phyloP scores from a whole-genome alignment of 441 rosid genomes.

The Isatis lusitanica region DNA sequence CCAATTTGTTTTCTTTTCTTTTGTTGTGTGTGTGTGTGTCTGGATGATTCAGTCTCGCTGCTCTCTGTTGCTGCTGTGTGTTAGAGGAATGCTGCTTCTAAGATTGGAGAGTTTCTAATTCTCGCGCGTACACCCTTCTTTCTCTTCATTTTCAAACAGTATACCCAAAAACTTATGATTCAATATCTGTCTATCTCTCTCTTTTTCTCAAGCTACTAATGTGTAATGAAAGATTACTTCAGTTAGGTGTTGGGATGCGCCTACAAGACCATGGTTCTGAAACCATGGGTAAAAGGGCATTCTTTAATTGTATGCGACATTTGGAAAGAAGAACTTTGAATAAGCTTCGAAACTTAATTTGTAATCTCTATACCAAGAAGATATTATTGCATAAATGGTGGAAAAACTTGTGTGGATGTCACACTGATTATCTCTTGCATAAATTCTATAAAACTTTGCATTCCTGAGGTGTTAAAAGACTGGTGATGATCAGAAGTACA shows the following conservation, averaged over 20 bases:
- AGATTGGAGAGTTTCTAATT: not conserved
- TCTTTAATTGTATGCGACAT: not conserved
- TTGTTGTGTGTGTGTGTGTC: not conserved
- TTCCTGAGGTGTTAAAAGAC: not conserved
- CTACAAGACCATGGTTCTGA: not conserved
- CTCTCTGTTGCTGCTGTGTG: conserved; percentile 73
- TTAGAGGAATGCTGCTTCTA: conserved; percentile 73
- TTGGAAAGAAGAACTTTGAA: not conserved
- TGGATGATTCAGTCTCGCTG: conserved; percentile 49
- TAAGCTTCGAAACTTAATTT: too few relatives aligned
- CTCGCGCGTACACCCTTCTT: not conserved
- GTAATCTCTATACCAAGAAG: not conserved
- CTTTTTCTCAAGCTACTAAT: not conserved
- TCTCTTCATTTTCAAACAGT: not conserved
- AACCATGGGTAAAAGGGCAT: not conserved
- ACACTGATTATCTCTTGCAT: not conserved
- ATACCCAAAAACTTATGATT: not conserved
- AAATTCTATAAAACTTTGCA: not conserved
- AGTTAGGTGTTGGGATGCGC: not conserved
- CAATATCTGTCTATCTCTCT: not conserved
- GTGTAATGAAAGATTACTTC: not conserved
- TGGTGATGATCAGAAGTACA: not conserved
- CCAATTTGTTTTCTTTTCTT: not conserved
- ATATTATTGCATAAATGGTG: not conserved
- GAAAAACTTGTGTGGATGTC: not conserved